phyloP scores from a whole-genome alignment of 2,329 filamentous ascomycete genomes.

The Canariomyces notabilis region DNA sequence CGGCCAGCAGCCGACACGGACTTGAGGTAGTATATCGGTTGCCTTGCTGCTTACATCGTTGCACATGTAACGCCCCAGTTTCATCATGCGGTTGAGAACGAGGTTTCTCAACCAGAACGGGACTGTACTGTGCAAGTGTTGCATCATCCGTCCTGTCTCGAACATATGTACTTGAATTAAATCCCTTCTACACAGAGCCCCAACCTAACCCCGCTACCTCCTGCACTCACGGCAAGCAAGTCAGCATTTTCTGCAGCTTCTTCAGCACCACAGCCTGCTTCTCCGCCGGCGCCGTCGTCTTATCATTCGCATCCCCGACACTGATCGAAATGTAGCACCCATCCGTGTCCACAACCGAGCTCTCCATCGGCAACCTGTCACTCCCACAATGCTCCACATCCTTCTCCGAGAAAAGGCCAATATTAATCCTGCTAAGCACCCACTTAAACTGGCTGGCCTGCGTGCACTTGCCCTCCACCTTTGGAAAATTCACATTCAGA shows the following conservation, averaged over 20 bases:
- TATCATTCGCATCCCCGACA: slow-evolving; percentile 55
- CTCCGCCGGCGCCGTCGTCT: slow-evolving; percentile 51
- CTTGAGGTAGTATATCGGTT: too few species aligned
- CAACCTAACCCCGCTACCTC: too few species aligned
- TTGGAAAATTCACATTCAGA: slow-evolving; percentile 66
- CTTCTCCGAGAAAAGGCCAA: slow-evolving; percentile 44
- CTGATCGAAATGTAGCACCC: slow-evolving; percentile 61
- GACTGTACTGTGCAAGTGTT: too few species aligned
- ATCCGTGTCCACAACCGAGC: slow-evolving; percentile 41
- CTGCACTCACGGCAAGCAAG: slow-evolving; percentile 13
- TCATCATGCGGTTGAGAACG: too few species aligned
- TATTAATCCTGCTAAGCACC: slow-evolving; percentile 58
- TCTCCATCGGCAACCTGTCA: slow-evolving; percentile 54
- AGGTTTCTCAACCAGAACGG: too few species aligned
- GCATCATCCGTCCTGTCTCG: too few species aligned
- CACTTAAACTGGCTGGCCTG: slow-evolving; percentile 53
- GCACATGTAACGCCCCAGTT: too few species aligned
- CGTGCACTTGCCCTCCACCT: slow-evolving; percentile 46
- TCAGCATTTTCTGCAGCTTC: slow-evolving; percentile 37
- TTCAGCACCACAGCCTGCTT: slow-evolving; percentile 47
- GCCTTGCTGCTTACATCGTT: too few species aligned
- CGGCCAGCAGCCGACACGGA: too few species aligned
- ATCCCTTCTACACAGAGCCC: too few species aligned
- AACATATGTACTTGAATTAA: too few species aligned
- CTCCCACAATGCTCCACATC: slow-evolving; percentile 56